Conservation (phyloP, 164 flowering plant genomes). For the Euptelea pleiosperma region DNA sequence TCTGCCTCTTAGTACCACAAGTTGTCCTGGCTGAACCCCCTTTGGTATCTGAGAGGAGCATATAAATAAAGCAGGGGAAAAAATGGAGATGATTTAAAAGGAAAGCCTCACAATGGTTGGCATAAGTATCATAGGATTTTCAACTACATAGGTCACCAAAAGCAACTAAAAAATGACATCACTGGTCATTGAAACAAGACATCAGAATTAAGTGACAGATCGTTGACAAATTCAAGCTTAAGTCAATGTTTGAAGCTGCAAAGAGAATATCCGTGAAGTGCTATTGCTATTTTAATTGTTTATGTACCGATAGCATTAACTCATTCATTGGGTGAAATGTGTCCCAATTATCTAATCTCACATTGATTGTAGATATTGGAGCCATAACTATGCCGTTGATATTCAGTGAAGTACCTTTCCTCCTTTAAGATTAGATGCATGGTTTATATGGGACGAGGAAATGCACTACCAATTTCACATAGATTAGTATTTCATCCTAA, state of each 20-base stretch:
- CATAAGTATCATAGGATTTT: too few species aligned
- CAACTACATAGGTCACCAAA: too few species aligned
- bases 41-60: constrained; percentile 69
- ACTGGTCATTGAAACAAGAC: not conserved
- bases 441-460: not conserved
- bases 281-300: too few species aligned
- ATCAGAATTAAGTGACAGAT: not conserved
- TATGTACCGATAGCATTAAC: not conserved
- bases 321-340: not conserved
- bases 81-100: not conserved
- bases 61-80: not conserved
- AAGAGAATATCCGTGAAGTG: not conserved
- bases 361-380: too few species aligned
- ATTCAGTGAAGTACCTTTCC: too few species aligned
- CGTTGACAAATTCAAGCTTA: not conserved
- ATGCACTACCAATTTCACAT: not conserved
- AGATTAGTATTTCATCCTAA: not conserved
- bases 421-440: not conserved
- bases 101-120: too few species aligned
- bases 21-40: constrained; percentile 89
- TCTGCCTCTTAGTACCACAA: constrained; percentile 69
- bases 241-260: not conserved
- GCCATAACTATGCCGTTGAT: too few species aligned
- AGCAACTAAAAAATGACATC: not conserved
- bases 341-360: too few species aligned